Evolutionary conservation across 768 basidiomycete genomes (phyloP).

Genomic region (Leccinum fibrillosum): DNA sequence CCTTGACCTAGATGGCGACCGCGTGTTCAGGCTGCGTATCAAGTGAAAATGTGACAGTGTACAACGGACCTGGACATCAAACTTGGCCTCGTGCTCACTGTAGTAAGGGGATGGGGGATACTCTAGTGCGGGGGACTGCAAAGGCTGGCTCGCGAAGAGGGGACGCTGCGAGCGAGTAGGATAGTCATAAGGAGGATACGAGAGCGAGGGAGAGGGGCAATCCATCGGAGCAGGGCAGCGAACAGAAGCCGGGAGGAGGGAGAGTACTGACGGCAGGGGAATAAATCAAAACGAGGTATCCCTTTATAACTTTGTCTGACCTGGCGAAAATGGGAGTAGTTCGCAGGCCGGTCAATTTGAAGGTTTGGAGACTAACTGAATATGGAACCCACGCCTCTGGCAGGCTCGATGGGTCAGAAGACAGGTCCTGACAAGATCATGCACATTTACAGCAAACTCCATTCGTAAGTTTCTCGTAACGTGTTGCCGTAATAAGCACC

Average conservation of each 20-base stretch:
- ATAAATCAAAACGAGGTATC: conserved; percentile 7
- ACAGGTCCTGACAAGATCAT: conserved; percentile 24
- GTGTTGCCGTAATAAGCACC: conserved; percentile 26
- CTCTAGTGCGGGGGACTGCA: conserved; percentile 5
- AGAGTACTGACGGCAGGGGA: conserved; percentile 22
- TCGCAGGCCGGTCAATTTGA: conserved; percentile 20
- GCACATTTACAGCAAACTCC: conserved; percentile 28
- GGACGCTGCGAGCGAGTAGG: not conserved
- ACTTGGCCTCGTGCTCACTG: conserved; percentile 16
- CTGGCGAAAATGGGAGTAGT: conserved; percentile 17
- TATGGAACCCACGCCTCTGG: conserved; percentile 32
- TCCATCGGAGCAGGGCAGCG: conserved; percentile 12
- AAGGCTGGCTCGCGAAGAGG: not conserved
- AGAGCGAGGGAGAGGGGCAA: not conserved
- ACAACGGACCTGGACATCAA: conserved; percentile 22
- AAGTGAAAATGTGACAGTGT: not conserved
- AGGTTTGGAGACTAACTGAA: conserved; percentile 16
- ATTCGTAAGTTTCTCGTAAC: conserved; percentile 28
- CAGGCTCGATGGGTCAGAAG: conserved; percentile 30
- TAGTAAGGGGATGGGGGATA: not conserved
- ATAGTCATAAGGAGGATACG: not conserved
- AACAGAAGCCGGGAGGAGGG: conserved; percentile 6
- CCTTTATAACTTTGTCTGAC: conserved; percentile 32
- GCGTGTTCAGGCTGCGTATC: not conserved
- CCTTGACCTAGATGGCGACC: conserved; percentile 21